Evolutionary conservation across 176 grass and related monocot genomes (phyloP).

Genomic region (Rhynchospora pubera): DNA sequence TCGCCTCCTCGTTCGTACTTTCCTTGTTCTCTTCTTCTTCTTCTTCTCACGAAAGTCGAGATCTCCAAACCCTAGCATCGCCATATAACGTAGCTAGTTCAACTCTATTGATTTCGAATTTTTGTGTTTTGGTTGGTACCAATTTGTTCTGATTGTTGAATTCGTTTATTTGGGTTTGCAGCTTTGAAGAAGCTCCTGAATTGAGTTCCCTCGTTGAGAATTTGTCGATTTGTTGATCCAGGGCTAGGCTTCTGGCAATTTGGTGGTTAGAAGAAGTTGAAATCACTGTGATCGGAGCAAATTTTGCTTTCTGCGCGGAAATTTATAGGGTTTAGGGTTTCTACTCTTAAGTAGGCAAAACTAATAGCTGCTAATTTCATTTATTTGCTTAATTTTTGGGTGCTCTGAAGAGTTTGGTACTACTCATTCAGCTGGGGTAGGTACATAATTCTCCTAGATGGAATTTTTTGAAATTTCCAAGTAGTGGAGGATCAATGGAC

Average conservation of each 20-base stretch:
- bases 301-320: not conserved
- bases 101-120: not conserved
- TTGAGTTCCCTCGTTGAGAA: not conserved
- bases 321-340: not conserved
- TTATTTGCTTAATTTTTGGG: not conserved
- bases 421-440: not conserved
- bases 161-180: not conserved
- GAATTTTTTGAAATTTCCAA: not conserved
- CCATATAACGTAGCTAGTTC: not conserved
- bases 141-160: not conserved
- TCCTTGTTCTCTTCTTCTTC: not conserved
- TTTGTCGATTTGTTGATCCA: conserved; percentile 11
- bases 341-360: not conserved
- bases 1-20: not conserved
- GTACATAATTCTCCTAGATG: not conserved
- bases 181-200: not conserved
- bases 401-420: not conserved
- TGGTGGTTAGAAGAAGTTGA: not conserved
- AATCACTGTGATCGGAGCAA: not conserved
- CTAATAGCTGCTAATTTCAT: not conserved
- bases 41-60: not conserved
- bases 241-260: conserved; percentile 19
- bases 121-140: not conserved
- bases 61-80: conserved; percentile 3
- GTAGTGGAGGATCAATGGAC: not conserved